These are phyloP conservation scores for Ophiostoma fasciatum DNA, from an alignment of 2,329 filamentous ascomycete species.

Conservation along the genomic window DNA sequence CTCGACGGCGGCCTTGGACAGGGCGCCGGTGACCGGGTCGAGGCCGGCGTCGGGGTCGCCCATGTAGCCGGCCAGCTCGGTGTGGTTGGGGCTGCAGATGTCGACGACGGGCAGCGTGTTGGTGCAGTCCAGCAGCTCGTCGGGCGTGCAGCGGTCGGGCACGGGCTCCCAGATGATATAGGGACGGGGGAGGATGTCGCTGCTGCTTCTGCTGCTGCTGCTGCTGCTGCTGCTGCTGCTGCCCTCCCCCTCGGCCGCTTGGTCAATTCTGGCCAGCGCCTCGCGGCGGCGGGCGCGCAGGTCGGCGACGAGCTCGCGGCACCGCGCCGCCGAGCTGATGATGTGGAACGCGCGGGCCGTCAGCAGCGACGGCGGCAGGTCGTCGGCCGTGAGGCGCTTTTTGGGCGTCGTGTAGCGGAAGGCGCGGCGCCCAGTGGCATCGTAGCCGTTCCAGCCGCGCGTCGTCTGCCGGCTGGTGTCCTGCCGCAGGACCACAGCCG, in stretches of 20 bases:
- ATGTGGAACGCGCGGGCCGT: constrained; percentile 70
- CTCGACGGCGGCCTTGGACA: constrained; percentile 38
- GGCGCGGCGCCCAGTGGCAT: constrained; percentile 39
- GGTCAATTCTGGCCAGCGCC: too few relatives aligned
- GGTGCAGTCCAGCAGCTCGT: constrained; percentile 48
- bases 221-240: constrained; percentile 6
- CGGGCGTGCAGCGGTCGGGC: constrained; percentile 68
- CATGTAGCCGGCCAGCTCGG: constrained; percentile 80
- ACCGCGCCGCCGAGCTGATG: constrained; percentile 66
- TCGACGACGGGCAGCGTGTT: constrained; percentile 47
- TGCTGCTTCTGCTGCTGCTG: constrained; percentile 4
- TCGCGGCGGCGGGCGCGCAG: constrained; percentile 40
- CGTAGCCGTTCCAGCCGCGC: constrained; percentile 83
- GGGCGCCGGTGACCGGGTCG: constrained; percentile 37
- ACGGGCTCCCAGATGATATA: constrained; percentile 92
- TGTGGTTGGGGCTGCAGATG: constrained; percentile 65
- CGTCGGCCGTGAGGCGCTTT: constrained; percentile 57
- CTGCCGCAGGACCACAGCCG: constrained; percentile 53
- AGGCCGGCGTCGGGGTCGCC: constrained; percentile 39
- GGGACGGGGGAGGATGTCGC: constrained; percentile 28
- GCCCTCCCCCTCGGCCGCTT: too few relatives aligned
- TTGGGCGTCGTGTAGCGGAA: constrained; percentile 88
- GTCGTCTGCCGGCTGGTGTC: constrained; percentile 62
- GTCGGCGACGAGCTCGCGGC: constrained; percentile 58
- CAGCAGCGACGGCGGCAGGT: constrained; percentile 52